Base-by-base conservation (phyloP, 768 basidiomycete species). In the Suillus subluteus region DNA sequence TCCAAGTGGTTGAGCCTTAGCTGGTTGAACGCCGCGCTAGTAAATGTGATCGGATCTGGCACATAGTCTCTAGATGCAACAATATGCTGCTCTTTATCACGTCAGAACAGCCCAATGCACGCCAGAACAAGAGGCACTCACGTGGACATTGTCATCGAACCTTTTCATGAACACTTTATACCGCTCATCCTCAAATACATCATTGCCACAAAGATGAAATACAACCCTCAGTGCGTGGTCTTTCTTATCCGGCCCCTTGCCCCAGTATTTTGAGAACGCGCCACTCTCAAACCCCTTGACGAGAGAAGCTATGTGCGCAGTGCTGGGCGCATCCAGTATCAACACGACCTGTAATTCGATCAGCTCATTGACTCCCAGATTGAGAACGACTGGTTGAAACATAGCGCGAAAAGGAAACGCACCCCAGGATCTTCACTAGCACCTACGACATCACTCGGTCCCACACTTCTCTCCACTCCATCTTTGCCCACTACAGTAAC, bases 111-210 rank as follows among this genome's bases (percentile, higher is more conserved):
- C 58, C 13, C 38, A 58, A 6, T 40, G 7, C 23, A 58, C 15
- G 15, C 5, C 13, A 55, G 38, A 46, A 46, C 41, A 23, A 55
- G 35, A 62, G 67, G 15, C 11, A 80, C 87, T 56, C 71, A 97
- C 92, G 71, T 92, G 81, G 7, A 84, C 84, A 37, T 83, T 77
- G 5, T 83, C 71, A 3, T 85, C 84, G 71, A 96, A 95, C 0
- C 81, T 80, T 37, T 80, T 76, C 88, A 96, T 90, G 80, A 97
- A 95, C 1, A 79, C 73, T 67, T 84, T 82, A 75, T 96, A 97
- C 62, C 84, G 78, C 44, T 81, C 74, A 70, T 96, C 87, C 72
- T 89, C 87, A 41, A 94, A 74, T 11, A 98, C 92, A 40, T 40
- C 52, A 52, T 52, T 32, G 52, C 52, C 52, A 30, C 52, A 52